Evolutionary conservation across 352 stramenopile genomes (phyloP).

Genomic region (Globisporangium acanthophoron): DNA sequence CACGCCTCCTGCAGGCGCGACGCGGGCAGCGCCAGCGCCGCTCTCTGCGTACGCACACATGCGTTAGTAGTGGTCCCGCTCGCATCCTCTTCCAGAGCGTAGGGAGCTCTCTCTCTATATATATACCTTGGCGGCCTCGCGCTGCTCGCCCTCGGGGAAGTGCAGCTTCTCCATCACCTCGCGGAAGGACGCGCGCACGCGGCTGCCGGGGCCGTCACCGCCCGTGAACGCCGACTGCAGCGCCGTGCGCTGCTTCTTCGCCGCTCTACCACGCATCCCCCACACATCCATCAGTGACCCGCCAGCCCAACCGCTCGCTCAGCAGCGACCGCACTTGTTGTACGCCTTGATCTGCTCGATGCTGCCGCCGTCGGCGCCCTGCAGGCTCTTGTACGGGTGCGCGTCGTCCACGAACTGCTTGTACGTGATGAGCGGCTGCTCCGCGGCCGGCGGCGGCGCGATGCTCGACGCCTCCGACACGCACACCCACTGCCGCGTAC

Average conservation of each 20-base stretch:
- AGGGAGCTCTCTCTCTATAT: no score
- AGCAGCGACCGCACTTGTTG: constrained; percentile 39
- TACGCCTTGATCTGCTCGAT: constrained; percentile 63
- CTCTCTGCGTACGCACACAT: constrained; percentile 6
- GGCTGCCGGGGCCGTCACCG: constrained; percentile 31
- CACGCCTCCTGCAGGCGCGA: constrained; percentile 66
- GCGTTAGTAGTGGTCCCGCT: not conserved
- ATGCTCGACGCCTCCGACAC: constrained; percentile 52
- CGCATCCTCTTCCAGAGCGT: no score
- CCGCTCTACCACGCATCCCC: constrained; percentile 15
- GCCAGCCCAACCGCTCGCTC: no score
- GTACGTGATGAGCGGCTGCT: constrained; percentile 50
- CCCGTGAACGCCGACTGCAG: constrained; percentile 76
- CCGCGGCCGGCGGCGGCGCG: constrained; percentile 18
- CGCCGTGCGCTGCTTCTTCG: constrained; percentile 74
- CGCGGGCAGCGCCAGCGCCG: constrained; percentile 33
- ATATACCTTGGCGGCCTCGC: constrained; percentile 38
- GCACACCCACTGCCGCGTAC: constrained; percentile 38
- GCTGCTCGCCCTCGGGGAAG: constrained; percentile 41
- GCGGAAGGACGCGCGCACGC: constrained; percentile 43
- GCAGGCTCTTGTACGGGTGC: constrained; percentile 61
- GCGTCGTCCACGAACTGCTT: constrained; percentile 79
- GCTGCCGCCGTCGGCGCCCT: constrained; percentile 8
- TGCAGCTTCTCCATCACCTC: constrained; percentile 75
- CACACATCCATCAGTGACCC: not conserved